Conservation (phyloP, 2,329 filamentous ascomycete genomes). For the Trichoderma brevicompactum region DNA sequence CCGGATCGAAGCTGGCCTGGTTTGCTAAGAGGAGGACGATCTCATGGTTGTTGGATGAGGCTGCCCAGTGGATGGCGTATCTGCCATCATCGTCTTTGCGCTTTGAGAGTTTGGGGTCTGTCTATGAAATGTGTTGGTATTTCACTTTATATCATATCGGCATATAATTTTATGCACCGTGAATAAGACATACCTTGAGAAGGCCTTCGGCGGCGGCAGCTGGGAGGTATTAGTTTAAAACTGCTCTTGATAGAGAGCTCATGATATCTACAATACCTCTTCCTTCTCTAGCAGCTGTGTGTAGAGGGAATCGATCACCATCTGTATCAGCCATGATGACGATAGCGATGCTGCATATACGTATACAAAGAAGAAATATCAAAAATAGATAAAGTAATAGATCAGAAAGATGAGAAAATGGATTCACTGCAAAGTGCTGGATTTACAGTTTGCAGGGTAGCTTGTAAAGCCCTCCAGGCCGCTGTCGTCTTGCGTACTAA, state of each 20-base stretch:
- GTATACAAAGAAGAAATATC: neutral
- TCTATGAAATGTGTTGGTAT: conserved; percentile 50
- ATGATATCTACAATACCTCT: conserved; percentile 60
- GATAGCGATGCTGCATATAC: neutral
- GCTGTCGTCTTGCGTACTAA: conserved; percentile 17
- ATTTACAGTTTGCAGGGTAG: conserved; percentile 9
- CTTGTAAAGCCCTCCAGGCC: conserved; percentile 7
- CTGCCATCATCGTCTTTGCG: conserved; percentile 83
- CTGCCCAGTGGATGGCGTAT: conserved; percentile 91
- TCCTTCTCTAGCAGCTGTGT: conserved; percentile 84
- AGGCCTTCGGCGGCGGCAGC: conserved; percentile 71
- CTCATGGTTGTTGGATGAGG: conserved; percentile 76
- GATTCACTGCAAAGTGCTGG: neutral
- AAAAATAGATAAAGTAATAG: neutral
- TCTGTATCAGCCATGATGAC: conserved; percentile 42
- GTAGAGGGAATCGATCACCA: conserved; percentile 75
- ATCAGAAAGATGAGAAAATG: no score
- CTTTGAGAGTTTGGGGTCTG: conserved; percentile 76
- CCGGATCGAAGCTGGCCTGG: conserved; percentile 76
- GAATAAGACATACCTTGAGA: conserved; percentile 36
- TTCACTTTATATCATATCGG: neutral
- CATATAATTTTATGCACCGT: neutral
- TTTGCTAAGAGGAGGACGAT: conserved; percentile 76
- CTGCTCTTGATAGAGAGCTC: neutral
- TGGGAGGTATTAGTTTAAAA: conserved; percentile 41